Conservation (phyloP, 2,329 filamentous ascomycete species). For the Tolypocladium sp. region DNA sequence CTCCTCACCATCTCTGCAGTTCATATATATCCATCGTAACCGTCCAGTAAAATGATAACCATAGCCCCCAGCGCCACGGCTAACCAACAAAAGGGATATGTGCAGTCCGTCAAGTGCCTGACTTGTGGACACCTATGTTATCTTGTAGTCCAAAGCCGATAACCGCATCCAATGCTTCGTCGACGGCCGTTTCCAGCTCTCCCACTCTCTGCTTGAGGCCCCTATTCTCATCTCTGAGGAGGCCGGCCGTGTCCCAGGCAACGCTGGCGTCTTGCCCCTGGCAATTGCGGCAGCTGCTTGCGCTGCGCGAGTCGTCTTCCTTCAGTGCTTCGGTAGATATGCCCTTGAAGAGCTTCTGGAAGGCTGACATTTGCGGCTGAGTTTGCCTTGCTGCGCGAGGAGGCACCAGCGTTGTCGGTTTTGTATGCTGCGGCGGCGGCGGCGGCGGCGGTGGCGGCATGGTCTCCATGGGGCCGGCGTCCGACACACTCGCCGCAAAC, state of each 20-base stretch:
- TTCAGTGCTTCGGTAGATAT: constrained; percentile 25
- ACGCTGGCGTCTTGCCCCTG: constrained; percentile 47
- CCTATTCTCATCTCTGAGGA: constrained; percentile 54
- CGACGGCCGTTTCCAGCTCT: constrained; percentile 50
- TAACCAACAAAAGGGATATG: background rate
- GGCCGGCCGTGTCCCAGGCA: constrained; percentile 56
- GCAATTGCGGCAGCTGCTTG: constrained; percentile 43
- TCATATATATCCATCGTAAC: background rate
- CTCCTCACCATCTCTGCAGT: background rate
- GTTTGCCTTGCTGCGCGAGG: constrained; percentile 25
- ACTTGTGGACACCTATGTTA: background rate
- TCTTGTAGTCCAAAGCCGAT: constrained; percentile 41
- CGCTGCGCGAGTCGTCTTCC: constrained; percentile 9
- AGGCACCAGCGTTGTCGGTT: constrained; percentile 14
- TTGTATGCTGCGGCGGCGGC: constrained; percentile 10
- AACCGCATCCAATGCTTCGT: constrained; percentile 51
- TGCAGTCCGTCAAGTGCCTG: background rate
- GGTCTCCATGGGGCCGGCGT: constrained; percentile 14
- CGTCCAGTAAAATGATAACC: background rate
- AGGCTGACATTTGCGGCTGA: constrained; percentile 21
- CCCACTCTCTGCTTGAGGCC: constrained; percentile 50
- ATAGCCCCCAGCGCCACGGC: background rate
- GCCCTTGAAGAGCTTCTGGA: constrained; percentile 34
- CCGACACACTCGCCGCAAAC: constrained; percentile 27
- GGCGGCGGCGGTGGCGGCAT: constrained; percentile 3